Evolutionary conservation across 495 filamentous ascomycete genomes (phyloP).

Genomic region (Podospora comata): DNA sequence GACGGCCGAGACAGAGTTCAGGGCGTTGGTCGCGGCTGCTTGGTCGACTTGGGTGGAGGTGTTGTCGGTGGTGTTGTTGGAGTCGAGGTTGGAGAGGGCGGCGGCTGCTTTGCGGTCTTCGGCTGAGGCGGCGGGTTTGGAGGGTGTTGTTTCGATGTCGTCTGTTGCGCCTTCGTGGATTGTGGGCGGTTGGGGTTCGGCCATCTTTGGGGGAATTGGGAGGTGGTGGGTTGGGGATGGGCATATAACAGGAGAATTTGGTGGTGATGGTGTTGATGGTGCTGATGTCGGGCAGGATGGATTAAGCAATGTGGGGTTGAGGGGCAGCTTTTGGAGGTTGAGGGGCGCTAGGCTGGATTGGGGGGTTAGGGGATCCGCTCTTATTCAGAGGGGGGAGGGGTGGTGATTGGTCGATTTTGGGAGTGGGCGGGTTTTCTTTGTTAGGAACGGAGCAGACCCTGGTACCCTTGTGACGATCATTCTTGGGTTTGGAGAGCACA

Average conservation of each 20-base stretch:
- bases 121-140: conserved; percentile 64
- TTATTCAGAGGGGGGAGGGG: neutral
- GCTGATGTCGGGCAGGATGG: conserved; percentile 18
- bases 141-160: conserved; percentile 59
- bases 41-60: conserved; percentile 62
- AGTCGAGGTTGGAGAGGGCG: conserved; percentile 73
- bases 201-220: conserved; percentile 42
- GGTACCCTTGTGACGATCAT: conserved; percentile 2
- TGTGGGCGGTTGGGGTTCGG: conserved; percentile 56
- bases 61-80: conserved; percentile 55
- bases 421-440: conserved; percentile 9
- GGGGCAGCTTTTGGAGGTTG: neutral
- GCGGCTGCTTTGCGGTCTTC: conserved; percentile 91
- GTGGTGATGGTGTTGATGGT: neutral
- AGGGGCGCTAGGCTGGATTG: neutral
- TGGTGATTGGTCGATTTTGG: conserved; percentile 22
- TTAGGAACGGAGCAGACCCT: conserved; percentile 3
- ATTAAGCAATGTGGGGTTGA: conserved; percentile 4
- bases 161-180: conserved; percentile 58
- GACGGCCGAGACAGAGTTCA: conserved; percentile 64
- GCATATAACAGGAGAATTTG: neutral
- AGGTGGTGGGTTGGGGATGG: neutral
- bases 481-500: neutral
- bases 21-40: conserved; percentile 80
- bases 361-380: neutral